phyloP scores from a whole-genome alignment of 2,329 filamentous ascomycete genomes.

The Xylariaceae sp. region DNA sequence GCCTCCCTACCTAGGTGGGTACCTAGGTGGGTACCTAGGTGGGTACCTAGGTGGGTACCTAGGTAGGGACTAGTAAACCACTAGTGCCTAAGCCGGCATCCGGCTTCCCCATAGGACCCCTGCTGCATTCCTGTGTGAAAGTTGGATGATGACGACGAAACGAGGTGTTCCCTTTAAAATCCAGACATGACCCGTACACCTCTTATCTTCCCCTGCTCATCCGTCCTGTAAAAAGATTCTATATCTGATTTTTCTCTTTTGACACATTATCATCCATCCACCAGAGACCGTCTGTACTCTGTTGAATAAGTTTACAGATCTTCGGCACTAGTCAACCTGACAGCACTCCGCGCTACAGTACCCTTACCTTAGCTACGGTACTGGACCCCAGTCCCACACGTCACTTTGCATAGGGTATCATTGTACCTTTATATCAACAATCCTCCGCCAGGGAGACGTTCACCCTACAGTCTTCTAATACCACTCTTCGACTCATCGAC shows the following conservation, averaged over 20 bases:
- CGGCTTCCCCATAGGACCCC: constrained; percentile 9
- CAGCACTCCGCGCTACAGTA: background rate
- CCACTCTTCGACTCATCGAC: background rate
- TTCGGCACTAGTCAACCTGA: background rate
- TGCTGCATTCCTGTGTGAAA: constrained; percentile 6
- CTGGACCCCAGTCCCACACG: constrained; percentile 19
- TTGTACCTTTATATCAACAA: constrained; percentile 12
- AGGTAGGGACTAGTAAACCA: too few species aligned
- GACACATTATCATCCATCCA: background rate
- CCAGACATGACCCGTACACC: background rate
- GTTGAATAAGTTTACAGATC: background rate
- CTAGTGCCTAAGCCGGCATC: constrained; percentile 19
- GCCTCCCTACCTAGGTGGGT: too few species aligned
- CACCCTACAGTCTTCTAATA: background rate
- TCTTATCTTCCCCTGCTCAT: background rate
- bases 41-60: too few species aligned
- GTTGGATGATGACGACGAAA: constrained; percentile 19
- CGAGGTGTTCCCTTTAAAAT: constrained; percentile 15
- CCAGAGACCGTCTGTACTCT: background rate
- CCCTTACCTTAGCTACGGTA: too few species aligned
- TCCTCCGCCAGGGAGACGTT: too few species aligned
- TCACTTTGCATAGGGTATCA: constrained; percentile 17
- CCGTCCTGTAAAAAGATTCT: too few species aligned
- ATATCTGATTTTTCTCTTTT: background rate
- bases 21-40: too few species aligned